A percentile compares a stretch with the other conserved stretches of the same genome.
phyloP scores from a whole-genome alignment of 371 early-diverging fungal species.

The Rhizopus sp. region DNA sequence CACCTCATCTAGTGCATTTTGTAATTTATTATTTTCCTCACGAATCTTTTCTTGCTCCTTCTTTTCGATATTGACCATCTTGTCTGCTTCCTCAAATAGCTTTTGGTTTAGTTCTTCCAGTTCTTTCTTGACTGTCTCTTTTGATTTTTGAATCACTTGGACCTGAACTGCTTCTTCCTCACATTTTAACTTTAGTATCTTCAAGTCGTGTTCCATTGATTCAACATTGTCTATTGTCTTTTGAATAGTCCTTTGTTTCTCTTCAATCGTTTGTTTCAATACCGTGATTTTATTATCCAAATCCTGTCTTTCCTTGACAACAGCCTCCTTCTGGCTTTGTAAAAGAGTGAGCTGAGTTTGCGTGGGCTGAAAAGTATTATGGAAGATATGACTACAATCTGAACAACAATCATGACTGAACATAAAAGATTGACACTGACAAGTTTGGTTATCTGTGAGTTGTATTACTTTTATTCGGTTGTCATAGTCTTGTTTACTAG shows the following conservation, averaged over 20 bases:
- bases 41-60: slow-evolving; percentile 46
- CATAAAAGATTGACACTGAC: not conserved
- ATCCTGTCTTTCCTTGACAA: slow-evolving; percentile 6
- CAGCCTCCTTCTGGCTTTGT: not conserved
- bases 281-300: slow-evolving; percentile 2
- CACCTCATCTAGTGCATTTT: slow-evolving; percentile 19
- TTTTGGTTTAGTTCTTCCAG: slow-evolving; percentile 67
- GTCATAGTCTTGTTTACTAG: slow-evolving; percentile 3
- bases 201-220: slow-evolving; percentile 25
- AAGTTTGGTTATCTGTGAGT: not conserved
- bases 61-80: slow-evolving; percentile 68
- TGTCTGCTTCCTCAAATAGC: slow-evolving; percentile 75
- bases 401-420: not conserved
- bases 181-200: slow-evolving; percentile 23
- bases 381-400: not conserved
- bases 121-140: slow-evolving; percentile 66
- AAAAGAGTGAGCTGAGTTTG: slow-evolving; percentile 10
- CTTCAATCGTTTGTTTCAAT: slow-evolving; percentile 2
- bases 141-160: slow-evolving; percentile 62
- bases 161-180: slow-evolving; percentile 63
- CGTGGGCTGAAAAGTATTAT: slow-evolving; percentile 1
- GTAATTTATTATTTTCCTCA: slow-evolving; percentile 28
- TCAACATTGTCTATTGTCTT: slow-evolving; percentile 4
- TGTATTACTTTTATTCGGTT: slow-evolving; percentile 2
- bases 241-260: slow-evolving; percentile 7